phyloP scores from a whole-genome alignment of 2,329 filamentous ascomycete species.

The Neofusicoccum sp. region DNA sequence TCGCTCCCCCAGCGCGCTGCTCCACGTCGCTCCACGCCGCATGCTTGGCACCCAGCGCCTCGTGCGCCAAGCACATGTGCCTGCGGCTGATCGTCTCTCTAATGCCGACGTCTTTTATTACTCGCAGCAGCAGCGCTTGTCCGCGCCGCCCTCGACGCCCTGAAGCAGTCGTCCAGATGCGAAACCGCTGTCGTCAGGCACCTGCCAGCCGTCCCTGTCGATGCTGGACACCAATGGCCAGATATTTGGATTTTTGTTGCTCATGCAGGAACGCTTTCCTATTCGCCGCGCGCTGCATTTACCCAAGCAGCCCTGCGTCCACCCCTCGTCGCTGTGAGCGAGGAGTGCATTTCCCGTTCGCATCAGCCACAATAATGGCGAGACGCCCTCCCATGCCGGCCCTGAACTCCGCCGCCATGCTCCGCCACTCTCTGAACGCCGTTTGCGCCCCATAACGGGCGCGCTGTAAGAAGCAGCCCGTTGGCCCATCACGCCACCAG shows the following conservation, averaged over 20 bases:
- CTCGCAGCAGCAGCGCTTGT: background rate
- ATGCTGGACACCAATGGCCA: background rate
- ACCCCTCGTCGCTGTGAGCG: background rate
- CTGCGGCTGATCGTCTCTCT: background rate
- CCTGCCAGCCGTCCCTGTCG: background rate
- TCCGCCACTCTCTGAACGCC: background rate
- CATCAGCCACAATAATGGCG: background rate
- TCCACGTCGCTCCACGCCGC: background rate
- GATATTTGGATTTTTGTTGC: background rate
- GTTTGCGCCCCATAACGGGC: background rate
- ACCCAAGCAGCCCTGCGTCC: conserved; percentile 4
- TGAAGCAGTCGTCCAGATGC: background rate
- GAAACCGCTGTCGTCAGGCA: background rate
- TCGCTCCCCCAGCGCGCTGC: background rate
- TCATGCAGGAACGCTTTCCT: background rate
- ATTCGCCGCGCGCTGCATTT: background rate
- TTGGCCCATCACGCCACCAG: background rate
- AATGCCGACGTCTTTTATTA: conserved; percentile 6
- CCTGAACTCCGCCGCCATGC: background rate
- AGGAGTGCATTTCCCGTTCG: background rate
- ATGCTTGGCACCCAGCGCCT: background rate
- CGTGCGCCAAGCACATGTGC: conserved; percentile 6
- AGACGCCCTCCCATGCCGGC: background rate
- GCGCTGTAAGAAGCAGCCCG: background rate
- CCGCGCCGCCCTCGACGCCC: no score